A percentile compares a stretch with the other conserved stretches of the same genome.
phyloP scores from a whole-genome alignment of 371 early-diverging fungal genomes.

The Mucor plumbeus region DNA sequence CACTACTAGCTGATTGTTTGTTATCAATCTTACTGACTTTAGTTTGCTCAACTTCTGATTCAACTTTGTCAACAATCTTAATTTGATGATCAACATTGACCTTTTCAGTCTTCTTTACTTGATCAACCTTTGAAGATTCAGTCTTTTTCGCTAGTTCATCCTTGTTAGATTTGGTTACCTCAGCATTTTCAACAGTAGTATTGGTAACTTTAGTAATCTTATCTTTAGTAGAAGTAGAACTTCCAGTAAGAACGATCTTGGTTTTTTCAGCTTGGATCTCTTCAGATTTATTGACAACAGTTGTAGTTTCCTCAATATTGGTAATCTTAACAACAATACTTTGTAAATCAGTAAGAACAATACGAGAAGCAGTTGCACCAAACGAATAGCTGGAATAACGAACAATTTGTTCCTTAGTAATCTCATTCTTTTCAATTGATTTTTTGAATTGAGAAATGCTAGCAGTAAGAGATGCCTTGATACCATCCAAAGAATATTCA shows the following conservation, averaged over 20 bases:
- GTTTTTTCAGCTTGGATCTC: conserved; percentile 17
- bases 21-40: conserved; percentile 18
- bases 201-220: conserved; percentile 8
- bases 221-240: background rate
- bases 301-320: conserved; percentile 20
- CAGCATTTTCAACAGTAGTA: conserved; percentile 6
- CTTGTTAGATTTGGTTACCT: conserved; percentile 3
- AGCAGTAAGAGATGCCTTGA: conserved; percentile 29
- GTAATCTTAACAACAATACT: conserved; percentile 25
- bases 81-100: conserved; percentile 9
- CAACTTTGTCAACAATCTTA: conserved; percentile 17
- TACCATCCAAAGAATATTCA: conserved; percentile 32
- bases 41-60: conserved; percentile 24
- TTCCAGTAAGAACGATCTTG: conserved; percentile 5
- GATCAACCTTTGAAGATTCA: conserved; percentile 9
- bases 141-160: conserved; percentile 5
- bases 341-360: conserved; percentile 23
- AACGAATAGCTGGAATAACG: conserved; percentile 64
- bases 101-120: conserved; percentile 10
- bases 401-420: conserved; percentile 78
- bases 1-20: conserved; percentile 1
- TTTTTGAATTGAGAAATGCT: conserved; percentile 48
- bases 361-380: conserved; percentile 27
- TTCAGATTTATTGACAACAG: conserved; percentile 20
- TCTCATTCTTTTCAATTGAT: conserved; percentile 66